Conservation (phyloP, 1,139 yeast species). For the Saccharomyces hybrid region DNA sequence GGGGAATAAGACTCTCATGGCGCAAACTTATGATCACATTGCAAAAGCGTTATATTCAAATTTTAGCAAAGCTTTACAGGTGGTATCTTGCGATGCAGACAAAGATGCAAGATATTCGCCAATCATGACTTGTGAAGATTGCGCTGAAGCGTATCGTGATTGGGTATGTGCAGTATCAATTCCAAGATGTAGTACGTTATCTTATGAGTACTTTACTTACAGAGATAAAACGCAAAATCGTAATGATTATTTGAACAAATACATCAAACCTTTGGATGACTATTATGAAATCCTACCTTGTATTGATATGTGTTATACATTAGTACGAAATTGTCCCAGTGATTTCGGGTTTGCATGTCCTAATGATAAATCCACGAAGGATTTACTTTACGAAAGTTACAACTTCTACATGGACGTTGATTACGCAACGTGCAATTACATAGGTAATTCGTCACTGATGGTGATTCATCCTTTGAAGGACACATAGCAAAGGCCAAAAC, state of each 20-base stretch:
- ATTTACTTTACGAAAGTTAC: slow-evolving; percentile 42
- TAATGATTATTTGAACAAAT: slow-evolving; percentile 48
- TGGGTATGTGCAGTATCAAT: slow-evolving; percentile 90
- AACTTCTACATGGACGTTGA: slow-evolving; percentile 35
- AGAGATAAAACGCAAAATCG: slow-evolving; percentile 53
- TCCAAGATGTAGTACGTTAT: slow-evolving; percentile 68
- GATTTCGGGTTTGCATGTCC: slow-evolving; percentile 74
- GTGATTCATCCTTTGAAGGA: slow-evolving; percentile 3
- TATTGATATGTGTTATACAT: slow-evolving; percentile 65
- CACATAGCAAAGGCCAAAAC: background rate
- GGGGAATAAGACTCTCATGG: slow-evolving; percentile 30
- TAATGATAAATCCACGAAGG: slow-evolving; percentile 24
- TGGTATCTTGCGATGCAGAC: slow-evolving; percentile 67
- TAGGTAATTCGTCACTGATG: slow-evolving; percentile 32
- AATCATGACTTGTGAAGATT: slow-evolving; percentile 61
- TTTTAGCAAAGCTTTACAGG: slow-evolving; percentile 70
- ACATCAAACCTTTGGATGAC: slow-evolving; percentile 48
- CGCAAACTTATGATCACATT: slow-evolving; percentile 51
- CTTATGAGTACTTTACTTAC: slow-evolving; percentile 40
- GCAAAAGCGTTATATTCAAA: slow-evolving; percentile 52
- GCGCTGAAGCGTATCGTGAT: slow-evolving; percentile 62
- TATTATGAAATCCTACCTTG: slow-evolving; percentile 87
- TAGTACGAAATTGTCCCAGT: slow-evolving; percentile 80
- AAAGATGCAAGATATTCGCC: slow-evolving; percentile 70
- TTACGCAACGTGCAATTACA: slow-evolving; percentile 43